phyloP scores from a whole-genome alignment of 441 rosid genomes.

The Populus hybrid region DNA sequence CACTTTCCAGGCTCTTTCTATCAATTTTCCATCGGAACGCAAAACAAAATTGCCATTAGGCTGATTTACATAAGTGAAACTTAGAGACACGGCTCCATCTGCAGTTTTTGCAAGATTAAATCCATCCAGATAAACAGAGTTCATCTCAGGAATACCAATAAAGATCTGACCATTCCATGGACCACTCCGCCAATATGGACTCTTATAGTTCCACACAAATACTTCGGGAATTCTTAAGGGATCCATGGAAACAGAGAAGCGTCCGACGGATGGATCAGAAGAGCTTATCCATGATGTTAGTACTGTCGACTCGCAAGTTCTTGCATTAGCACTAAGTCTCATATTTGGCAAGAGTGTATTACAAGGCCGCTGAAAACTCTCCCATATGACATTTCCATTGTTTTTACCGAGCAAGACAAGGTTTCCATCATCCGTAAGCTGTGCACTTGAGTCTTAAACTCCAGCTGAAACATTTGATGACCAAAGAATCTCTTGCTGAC shows the following conservation, averaged over 20 bases:
- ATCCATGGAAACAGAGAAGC: conserved; percentile 33
- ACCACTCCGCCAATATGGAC: conserved; percentile 43
- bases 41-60: conserved; percentile 18
- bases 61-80: conserved; percentile 8
- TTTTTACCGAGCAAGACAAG: conserved; percentile 25
- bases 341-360: conserved; percentile 24
- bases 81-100: conserved; percentile 16
- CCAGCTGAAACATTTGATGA: conserved; percentile 33
- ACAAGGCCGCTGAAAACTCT: conserved; percentile 44
- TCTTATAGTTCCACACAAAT: conserved; percentile 35
- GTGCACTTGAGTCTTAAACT: conserved; percentile 26
- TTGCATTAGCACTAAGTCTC: conserved; percentile 20
- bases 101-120: conserved; percentile 18
- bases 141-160: conserved; percentile 33
- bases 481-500: conserved; percentile 33
- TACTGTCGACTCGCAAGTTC: conserved; percentile 19
- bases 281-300: conserved; percentile 45
- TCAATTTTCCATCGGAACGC: conserved; percentile 23
- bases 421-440: conserved; percentile 41
- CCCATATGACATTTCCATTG: conserved; percentile 30
- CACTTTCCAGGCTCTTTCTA: neutral
- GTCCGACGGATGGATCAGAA: conserved; percentile 48
- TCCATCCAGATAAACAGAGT: conserved; percentile 22
- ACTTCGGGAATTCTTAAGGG: conserved; percentile 31
- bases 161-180: conserved; percentile 40